phyloP scores from a whole-genome alignment of 169 alveolate species.

The Plasmodium blacklocki region DNA sequence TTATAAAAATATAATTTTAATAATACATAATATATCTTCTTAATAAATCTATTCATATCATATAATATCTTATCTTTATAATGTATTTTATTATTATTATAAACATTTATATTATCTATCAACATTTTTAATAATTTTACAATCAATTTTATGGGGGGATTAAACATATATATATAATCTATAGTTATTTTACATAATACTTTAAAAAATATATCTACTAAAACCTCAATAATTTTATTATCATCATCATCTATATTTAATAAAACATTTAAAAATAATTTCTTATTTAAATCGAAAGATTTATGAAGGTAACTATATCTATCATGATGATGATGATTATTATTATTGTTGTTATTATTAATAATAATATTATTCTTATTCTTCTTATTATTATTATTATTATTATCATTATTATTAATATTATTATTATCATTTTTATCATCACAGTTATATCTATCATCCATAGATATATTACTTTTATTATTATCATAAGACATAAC shows the following conservation, averaged over 20 bases:
- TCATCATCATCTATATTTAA: slow-evolving; percentile 23
- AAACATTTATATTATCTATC: slow-evolving; percentile 4
- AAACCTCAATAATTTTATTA: slow-evolving; percentile 8
- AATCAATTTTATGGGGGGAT: slow-evolving; percentile 38
- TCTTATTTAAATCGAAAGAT: background rate
- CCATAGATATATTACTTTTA: background rate
- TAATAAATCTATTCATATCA: slow-evolving; percentile 12
- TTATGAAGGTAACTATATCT: background rate
- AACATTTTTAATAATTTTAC: slow-evolving; percentile 20
- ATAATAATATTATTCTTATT: background rate
- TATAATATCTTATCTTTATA: background rate
- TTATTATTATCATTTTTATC: background rate
- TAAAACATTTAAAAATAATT: background rate
- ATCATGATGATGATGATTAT: background rate
- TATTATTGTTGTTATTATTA: background rate
- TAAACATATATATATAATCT: slow-evolving; percentile 52
- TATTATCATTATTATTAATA: too few species aligned
- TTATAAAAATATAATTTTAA: slow-evolving; percentile 36
- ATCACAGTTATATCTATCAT: background rate
- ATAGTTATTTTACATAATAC: slow-evolving; percentile 24
- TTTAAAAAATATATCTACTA: slow-evolving; percentile 22
- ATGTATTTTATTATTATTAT: background rate
- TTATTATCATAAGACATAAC: background rate
- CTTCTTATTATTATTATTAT: too few species aligned
- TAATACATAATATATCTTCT: slow-evolving; percentile 13